Evolutionary conservation across 306 rosid species (phyloP).

Genomic region (Gillenia trifoliata): DNA sequence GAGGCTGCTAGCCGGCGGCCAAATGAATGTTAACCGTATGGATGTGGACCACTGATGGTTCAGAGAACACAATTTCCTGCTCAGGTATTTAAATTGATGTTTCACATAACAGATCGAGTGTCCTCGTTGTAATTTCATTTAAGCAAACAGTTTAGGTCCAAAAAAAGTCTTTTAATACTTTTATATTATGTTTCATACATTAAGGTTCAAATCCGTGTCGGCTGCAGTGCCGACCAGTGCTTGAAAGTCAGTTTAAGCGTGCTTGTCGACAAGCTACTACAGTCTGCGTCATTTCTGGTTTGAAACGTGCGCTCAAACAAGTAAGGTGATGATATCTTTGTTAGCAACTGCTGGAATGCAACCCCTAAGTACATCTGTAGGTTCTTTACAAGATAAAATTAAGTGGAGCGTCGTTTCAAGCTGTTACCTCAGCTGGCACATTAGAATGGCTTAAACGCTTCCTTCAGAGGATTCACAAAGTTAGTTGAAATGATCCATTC

Average conservation of each 20-base stretch:
- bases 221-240: constrained; percentile 55
- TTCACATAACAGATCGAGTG: constrained; percentile 6
- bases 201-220: constrained; percentile 59
- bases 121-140: neutral
- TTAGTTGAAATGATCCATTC: constrained; percentile 32
- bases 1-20: constrained; percentile 77
- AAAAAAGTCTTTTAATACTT: constrained; percentile 2
- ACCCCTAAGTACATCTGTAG: constrained; percentile 18
- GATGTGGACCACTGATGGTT: constrained; percentile 62
- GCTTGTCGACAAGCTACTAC: constrained; percentile 61
- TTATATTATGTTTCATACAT: constrained; percentile 1
- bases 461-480: constrained; percentile 22
- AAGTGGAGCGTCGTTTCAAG: constrained; percentile 25
- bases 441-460: constrained; percentile 17
- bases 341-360: constrained; percentile 39
- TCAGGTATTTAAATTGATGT: constrained; percentile 45
- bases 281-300: constrained; percentile 54
- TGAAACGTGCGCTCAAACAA: constrained; percentile 68
- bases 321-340: constrained; percentile 38
- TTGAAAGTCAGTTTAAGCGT: constrained; percentile 56
- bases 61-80: constrained; percentile 74
- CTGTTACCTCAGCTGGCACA: constrained; percentile 27
- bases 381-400: constrained; percentile 7
- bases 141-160: neutral
- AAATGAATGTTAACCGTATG: constrained; percentile 75